A percentile compares a stretch with the other conserved stretches of the same genome.
Conservation (phyloP, 306 rosid genomes). For the Lotus japonicus region DNA sequence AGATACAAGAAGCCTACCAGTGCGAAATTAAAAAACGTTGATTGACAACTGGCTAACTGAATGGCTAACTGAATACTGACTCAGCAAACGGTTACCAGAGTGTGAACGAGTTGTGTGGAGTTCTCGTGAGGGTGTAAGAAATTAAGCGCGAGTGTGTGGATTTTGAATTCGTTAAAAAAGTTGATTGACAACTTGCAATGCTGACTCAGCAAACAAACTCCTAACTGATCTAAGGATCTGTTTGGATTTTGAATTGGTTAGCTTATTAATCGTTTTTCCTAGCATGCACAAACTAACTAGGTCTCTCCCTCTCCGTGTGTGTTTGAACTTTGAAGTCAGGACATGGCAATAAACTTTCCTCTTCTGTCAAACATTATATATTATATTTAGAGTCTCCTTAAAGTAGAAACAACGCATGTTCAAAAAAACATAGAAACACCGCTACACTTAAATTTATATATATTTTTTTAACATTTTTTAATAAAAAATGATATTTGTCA, state of each 20-base stretch:
- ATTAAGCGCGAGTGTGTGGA: too few relatives aligned
- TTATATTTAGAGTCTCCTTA: slow-evolving; percentile 69
- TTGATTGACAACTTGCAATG: background rate
- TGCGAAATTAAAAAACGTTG: too few relatives aligned
- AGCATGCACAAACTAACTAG: slow-evolving; percentile 25
- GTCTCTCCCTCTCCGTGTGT: slow-evolving; percentile 53
- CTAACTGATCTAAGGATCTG: background rate
- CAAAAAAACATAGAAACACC: too few relatives aligned
- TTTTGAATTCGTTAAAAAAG: too few relatives aligned
- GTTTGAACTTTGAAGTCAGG: slow-evolving; percentile 69
- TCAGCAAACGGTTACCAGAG: too few relatives aligned
- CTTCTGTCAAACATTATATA: slow-evolving; percentile 47
- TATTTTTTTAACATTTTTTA: background rate
- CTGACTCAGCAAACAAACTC: background rate
- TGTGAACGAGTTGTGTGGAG: too few relatives aligned
- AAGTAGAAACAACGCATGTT: slow-evolving; percentile 49
- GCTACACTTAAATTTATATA: background rate
- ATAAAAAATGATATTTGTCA: background rate
- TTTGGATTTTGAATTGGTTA: background rate
- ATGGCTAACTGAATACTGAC: too few relatives aligned
- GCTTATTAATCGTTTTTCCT: background rate
- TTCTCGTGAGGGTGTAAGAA: too few relatives aligned
- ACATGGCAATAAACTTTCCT: slow-evolving; percentile 59
- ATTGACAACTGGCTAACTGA: too few relatives aligned
- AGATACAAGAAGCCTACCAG: too few relatives aligned